These are phyloP conservation scores for Entomortierella lignicola DNA, from an alignment of 192 early-diverging fungal species.

Conservation along the genomic window DNA sequence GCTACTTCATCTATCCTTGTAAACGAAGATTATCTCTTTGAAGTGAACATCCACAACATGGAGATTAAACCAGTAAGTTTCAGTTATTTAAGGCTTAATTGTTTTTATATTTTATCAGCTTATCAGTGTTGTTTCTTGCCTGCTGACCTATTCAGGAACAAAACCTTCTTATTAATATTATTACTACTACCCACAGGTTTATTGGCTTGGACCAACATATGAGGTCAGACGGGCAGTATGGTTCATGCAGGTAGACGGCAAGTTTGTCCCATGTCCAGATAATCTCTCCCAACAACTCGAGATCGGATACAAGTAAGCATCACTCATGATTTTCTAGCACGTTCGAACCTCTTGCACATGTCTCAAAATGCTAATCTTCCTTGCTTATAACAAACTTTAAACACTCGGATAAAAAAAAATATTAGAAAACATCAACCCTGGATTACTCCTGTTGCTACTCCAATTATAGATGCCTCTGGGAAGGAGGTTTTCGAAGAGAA, in stretches of 20 bases:
- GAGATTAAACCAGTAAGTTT: slow-evolving; percentile 64
- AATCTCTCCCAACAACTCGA: slow-evolving; percentile 85
- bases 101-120: too few relatives aligned
- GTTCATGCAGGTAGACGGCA: slow-evolving; percentile 77
- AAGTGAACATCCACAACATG: slow-evolving; percentile 77
- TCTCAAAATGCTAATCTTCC: too few relatives aligned
- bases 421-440: slow-evolving; percentile 71
- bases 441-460: slow-evolving; percentile 47
- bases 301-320: slow-evolving; percentile 73
- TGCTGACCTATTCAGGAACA: neutral
- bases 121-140: neutral
- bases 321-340: neutral
- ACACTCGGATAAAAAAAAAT: too few relatives aligned
- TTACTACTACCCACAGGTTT: slow-evolving; percentile 57
- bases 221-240: slow-evolving; percentile 86
- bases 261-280: slow-evolving; percentile 84
- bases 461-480: slow-evolving; percentile 27
- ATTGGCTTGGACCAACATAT: slow-evolving; percentile 86
- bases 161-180: neutral
- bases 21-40: slow-evolving; percentile 84
- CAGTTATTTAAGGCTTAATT: neutral
- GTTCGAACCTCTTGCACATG: too few relatives aligned
- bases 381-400: too few relatives aligned
- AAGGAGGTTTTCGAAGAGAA: slow-evolving; percentile 35
- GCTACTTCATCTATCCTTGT: slow-evolving; percentile 61